Base-by-base conservation (phyloP, 2,329 filamentous ascomycete species). In the Colletotrichum sublineola region DNA sequence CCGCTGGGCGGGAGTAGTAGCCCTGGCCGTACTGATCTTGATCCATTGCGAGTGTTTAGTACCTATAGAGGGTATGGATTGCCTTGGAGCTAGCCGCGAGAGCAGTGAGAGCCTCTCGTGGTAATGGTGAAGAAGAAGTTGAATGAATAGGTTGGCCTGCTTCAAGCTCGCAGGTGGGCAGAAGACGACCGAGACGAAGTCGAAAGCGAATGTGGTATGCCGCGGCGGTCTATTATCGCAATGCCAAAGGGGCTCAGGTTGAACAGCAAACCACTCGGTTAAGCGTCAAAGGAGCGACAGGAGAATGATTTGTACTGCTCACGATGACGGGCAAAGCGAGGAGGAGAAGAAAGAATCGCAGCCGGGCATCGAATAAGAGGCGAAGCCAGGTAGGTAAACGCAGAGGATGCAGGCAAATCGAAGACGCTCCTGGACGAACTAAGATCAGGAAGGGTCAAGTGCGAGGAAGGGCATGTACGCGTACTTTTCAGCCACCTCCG, bases 1-100 rank as follows among this genome's bases (percentile, higher is more conserved):
- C 77, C n/a, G 83, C 69, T 5, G 77, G 75, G 62, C 79, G 77
- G 71, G 76, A 76, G 69, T 76, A 78, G 70, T 77, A 78, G 73
- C 75, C 74, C 68, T 75, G 70, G 55, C 53, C 36, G 70, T 77
- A 75, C 52, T 73, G 73, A 52, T 80, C 77, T 24, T 80, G 77
- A 2, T 80, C 79, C 80, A 81, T 80, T 63, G 29, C 56, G 56
- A 7, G 55, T 63, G 53, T 33, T 38, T 33, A 18, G 15, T 38
- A 24, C 24, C 24, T 24, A 24, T 24, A 11, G 33, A 31, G n/a
- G 29, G 33, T n/a, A n/a, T 24, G 8, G 29, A 38, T 11, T 57
- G 46, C 14, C 40, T 58, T 55, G 42, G 44, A 31, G 33, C 68
- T 48, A 48, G 55, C 33, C 42, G 53, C 42, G 44, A 44, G 38